These are phyloP conservation scores for Phialocephala sp. DNA, from an alignment of 2,329 filamentous ascomycete species.

Conservation along the genomic window DNA sequence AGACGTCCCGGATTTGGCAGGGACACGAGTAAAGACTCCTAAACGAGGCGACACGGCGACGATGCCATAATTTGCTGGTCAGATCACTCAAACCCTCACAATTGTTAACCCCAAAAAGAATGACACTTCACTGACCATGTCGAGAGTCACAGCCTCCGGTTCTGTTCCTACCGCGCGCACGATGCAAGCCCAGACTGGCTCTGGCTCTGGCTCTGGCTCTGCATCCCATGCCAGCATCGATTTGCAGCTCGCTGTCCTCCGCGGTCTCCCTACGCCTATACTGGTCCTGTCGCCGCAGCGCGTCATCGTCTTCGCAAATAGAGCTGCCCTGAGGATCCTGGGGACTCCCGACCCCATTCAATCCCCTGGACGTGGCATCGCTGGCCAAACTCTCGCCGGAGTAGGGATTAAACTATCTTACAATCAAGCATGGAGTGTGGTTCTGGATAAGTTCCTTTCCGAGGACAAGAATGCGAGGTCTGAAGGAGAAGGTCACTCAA, in stretches of 20 bases:
- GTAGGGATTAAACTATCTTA: slow-evolving; percentile 28
- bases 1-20: neutral
- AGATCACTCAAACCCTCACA: neutral
- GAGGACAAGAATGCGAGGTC: slow-evolving; percentile 7
- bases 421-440: slow-evolving; percentile 24
- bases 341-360: slow-evolving; percentile 19
- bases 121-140: neutral
- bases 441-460: slow-evolving; percentile 23
- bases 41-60: neutral
- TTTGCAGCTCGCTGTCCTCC: slow-evolving; percentile 33
- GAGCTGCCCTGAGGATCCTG: slow-evolving; percentile 25
- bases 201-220: neutral
- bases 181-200: slow-evolving; percentile 16
- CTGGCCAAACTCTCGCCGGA: slow-evolving; percentile 19
- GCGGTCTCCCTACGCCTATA: slow-evolving; percentile 31
- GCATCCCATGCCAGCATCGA: slow-evolving; percentile 22
- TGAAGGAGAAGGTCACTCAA: slow-evolving; percentile 7
- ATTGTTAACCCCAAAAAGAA: neutral
- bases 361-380: slow-evolving; percentile 9
- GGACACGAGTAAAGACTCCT: neutral
- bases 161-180: slow-evolving; percentile 1
- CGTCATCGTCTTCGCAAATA: slow-evolving; percentile 29
- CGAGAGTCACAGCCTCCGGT: neutral
- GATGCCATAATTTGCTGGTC: slow-evolving; percentile 6
- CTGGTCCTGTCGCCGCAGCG: slow-evolving; percentile 30